A percentile compares a stretch with the other conserved stretches of the same genome.
These are phyloP conservation scores for Senna tora DNA, from an alignment of 306 rosid species.

Conservation along the genomic window DNA sequence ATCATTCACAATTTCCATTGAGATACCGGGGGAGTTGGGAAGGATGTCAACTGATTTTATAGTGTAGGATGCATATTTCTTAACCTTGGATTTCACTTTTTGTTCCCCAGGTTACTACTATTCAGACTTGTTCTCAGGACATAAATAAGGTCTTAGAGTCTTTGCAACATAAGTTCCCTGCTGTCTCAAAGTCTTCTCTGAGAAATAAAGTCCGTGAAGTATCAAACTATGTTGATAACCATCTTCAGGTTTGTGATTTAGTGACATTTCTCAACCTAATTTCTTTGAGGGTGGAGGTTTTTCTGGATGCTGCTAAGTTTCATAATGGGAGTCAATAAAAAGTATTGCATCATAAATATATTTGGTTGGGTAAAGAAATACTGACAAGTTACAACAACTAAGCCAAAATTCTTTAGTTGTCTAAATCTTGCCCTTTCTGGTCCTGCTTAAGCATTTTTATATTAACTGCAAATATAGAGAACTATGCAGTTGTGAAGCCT, in stretches of 20 bases:
- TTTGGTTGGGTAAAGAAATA: neutral
- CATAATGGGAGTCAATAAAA: constrained; percentile 27
- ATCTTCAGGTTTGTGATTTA: constrained; percentile 71
- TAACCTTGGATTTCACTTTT: constrained; percentile 13
- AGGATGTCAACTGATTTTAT: constrained; percentile 27
- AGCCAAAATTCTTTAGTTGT: neutral
- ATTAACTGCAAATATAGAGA: neutral
- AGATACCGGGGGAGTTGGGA: constrained; percentile 15
- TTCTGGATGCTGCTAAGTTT: constrained; percentile 32
- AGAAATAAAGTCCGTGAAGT: constrained; percentile 82
- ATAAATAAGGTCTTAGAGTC: constrained; percentile 67
- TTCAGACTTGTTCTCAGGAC: constrained; percentile 77
- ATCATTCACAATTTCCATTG: constrained; percentile 4
- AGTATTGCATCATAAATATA: no score
- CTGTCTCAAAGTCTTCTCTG: constrained; percentile 63
- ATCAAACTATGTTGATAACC: constrained; percentile 78
- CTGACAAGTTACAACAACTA: neutral
- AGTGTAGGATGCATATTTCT: constrained; percentile 31
- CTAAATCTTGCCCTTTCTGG: neutral
- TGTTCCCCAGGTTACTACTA: constrained; percentile 66
- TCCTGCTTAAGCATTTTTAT: constrained; percentile 6
- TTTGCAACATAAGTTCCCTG: constrained; percentile 80
- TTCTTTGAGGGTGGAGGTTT: constrained; percentile 3
- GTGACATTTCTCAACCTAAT: neutral
- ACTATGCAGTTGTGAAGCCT: neutral